Evolutionary conservation across 140 eudicot species (phyloP).

Genomic region (Anethum foeniculum): DNA sequence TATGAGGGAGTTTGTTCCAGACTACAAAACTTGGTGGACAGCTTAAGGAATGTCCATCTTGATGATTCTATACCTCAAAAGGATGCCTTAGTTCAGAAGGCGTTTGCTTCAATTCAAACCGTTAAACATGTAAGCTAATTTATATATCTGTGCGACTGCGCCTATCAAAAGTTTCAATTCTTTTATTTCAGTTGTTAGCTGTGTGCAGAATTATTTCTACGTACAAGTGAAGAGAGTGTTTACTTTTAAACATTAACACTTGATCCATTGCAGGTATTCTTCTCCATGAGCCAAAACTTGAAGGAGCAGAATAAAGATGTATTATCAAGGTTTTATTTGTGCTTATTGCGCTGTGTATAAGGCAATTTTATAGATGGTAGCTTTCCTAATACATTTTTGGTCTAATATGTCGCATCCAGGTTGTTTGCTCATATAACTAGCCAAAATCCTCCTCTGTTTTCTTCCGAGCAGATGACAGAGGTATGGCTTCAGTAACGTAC

Average conservation of each 20-base stretch:
- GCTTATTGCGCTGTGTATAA: background rate
- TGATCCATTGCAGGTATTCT: constrained; percentile 52
- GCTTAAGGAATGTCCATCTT: constrained; percentile 35
- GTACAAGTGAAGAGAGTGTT: background rate
- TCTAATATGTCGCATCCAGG: constrained; percentile 36
- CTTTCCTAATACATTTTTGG: constrained; percentile 3
- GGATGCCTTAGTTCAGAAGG: constrained; percentile 48
- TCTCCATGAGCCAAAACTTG: constrained; percentile 38
- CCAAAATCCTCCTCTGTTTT: constrained; percentile 44
- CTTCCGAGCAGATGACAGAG: constrained; percentile 74
- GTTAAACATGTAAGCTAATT: constrained; percentile 52
- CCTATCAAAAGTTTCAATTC: background rate
- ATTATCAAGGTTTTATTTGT: constrained; percentile 44
- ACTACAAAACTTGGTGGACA: constrained; percentile 37
- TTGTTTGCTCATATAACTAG: constrained; percentile 47
- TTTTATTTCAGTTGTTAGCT: background rate
- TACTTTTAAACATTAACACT: constrained; percentile 2
- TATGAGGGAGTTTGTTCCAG: constrained; percentile 48
- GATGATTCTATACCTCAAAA: constrained; percentile 31
- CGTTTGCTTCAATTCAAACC: constrained; percentile 44
- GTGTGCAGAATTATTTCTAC: background rate
- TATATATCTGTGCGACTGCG: background rate
- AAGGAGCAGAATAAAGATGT: constrained; percentile 45
- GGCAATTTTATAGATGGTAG: constrained; percentile 2
- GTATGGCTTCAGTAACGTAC: constrained; percentile 30